Base-by-base conservation (phyloP, 164 flowering plant genomes). In the Vitis vinifera region DNA sequence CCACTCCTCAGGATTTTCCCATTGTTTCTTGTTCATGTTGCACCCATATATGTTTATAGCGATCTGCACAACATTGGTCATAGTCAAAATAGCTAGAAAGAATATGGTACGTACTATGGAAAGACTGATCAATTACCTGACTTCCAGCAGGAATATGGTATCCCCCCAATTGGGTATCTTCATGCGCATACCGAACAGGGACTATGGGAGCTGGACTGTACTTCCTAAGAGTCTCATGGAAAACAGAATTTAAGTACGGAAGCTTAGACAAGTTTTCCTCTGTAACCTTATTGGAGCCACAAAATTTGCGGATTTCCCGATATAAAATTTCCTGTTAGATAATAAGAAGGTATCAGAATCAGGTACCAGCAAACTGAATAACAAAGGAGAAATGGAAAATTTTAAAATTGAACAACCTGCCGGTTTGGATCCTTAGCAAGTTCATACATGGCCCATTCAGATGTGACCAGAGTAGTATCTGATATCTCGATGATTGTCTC, bases 381-480 rank as follows among this genome's bases (percentile, higher is more conserved):
- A 14, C 15, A 56, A 14, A 51, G 64, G n/a, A n/a, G 14, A 56
- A 37, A 51, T 23, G 3, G 37, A 8, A 8, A 15, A 31, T 17
- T 29, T 72, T 13, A 19, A 63, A 13, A 37, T 51, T 8, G 13
- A 58, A 55, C 47, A 44, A 92, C 98, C 97, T 94, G 98, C 5
- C 65, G 59, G 2, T 59, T 59, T 53, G 82, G 85, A 65, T 85
- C 75, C 65, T 88, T 94, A 0, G 92, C 89, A 62, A 94, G 91
- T 74, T 91, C 92, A 75, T 83, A 94, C 85, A 94, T 75, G n/a
- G 97, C 94, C 98, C 98, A 94, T 74, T 94, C 98, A 65, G 97
- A 77, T 44, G 88, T 79, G 59, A 94, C 89, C 74, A 91, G 10
- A 49, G 91, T 87, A 10, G 98, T 94, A 55, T 92, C 98, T 0